Percentiles rank a stretch among this genome's conserved stretches.
Conservation (phyloP, 2,329 filamentous ascomycete genomes). For the Colletotrichum sp. region DNA sequence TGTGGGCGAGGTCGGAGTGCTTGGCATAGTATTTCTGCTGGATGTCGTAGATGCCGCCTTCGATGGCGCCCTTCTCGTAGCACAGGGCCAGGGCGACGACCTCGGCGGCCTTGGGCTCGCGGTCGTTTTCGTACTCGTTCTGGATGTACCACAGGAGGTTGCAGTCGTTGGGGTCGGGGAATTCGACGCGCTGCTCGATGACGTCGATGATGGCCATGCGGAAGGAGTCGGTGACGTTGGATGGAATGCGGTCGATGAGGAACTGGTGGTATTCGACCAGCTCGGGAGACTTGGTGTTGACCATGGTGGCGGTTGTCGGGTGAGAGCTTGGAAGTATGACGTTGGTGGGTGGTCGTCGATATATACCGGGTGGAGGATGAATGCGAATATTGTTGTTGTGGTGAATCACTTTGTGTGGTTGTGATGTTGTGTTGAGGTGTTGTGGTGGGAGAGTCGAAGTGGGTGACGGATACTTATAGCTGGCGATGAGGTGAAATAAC, state of each 20-base stretch:
- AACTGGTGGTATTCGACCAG: neutral
- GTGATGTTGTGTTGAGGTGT: neutral
- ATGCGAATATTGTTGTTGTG: neutral
- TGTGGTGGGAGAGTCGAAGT: neutral
- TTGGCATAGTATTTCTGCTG: conserved; percentile 1
- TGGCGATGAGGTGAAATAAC: neutral
- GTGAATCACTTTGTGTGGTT: neutral
- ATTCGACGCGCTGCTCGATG: neutral
- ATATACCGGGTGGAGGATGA: neutral
- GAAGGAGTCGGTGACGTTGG: neutral
- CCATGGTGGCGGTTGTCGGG: neutral
- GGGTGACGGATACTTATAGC: neutral
- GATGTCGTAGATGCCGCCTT: neutral
- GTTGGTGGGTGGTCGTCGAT: neutral
- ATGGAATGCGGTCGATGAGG: neutral
- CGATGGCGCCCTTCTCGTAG: neutral
- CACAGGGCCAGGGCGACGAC: conserved; percentile 5
- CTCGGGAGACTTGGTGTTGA: neutral
- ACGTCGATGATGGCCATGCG: neutral
- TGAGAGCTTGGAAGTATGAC: neutral
- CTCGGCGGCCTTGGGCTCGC: neutral
- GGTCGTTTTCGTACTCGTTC: neutral
- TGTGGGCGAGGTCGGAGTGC: neutral
- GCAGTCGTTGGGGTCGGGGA: neutral
- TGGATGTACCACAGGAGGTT: neutral